Evolutionary conservation across 1,139 yeast species (phyloP), one percentile per base, ranked within the genome.

Genomic region (Suhomyces bolitotheri): DNA sequence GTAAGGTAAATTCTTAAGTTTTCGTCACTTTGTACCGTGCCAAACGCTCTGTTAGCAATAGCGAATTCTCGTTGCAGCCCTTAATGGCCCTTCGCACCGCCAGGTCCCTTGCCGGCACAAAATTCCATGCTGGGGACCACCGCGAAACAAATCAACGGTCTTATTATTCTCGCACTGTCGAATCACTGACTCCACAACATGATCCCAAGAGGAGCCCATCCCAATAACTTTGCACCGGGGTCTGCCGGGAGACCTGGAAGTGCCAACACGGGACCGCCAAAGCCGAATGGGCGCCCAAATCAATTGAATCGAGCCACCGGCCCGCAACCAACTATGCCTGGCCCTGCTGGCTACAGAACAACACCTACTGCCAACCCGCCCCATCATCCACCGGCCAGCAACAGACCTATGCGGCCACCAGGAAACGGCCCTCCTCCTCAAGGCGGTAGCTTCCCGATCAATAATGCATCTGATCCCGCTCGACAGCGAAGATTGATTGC

Each of bases 151-250:
- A n/a, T n/a, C n/a, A n/a, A 24, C 4, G 9, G 6, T 11, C 5
- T 15, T 11, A 7, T 2, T 14, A 7, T 13, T 13, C 8, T 5
- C 16, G 14, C 6, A 6, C 26, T n/a, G 8, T 8, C 20, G 8
- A 17, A 17, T 17, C 15, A 12, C 10, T 14, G 16, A 9, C 6
- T 24, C 15, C 26, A 24, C 20, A 22, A 29, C 26, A 40, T 40
- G 44, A 38, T 38, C 38, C 44, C 44, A 13, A 33, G 44, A 35
- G 42, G 42, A 16, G 42, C 31, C 34, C 39, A 35, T 16, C 40
- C 40, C 20, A 33, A 26, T 27, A 3, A 17, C 7, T 17, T 17
- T 8, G 20, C 20, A 6, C 8, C 20, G 7, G 20, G 22, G 13
- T 4, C 22, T 11, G 15, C 9, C n/a, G n/a, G n/a, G n/a, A 6